A percentile compares a stretch with the other conserved stretches of the same genome.
phyloP scores from a whole-genome alignment of 306 rosid genomes.

The Heteromeles arbutifolia region DNA sequence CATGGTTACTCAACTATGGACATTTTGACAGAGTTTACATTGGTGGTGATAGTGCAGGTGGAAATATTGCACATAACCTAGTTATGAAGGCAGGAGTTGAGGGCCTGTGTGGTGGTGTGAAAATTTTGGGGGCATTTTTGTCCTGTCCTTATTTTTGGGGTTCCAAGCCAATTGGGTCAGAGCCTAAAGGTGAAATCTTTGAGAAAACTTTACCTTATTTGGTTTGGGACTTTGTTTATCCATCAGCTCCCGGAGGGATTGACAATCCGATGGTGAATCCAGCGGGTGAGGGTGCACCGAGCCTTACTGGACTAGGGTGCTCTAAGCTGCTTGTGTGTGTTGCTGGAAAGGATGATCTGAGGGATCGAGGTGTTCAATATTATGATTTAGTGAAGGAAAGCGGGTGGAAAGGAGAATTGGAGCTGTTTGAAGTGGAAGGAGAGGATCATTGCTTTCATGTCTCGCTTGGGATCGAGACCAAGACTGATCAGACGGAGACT shows the following conservation, averaged over 20 bases:
- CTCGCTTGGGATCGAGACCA: too few species aligned
- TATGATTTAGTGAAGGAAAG: constrained; percentile 8
- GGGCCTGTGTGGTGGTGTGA: constrained; percentile 19
- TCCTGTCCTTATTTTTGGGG: constrained; percentile 32
- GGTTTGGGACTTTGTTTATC: constrained; percentile 34
- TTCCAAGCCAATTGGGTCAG: constrained; percentile 22
- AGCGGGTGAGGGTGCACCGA: neutral
- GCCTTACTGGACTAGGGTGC: constrained; percentile 19
- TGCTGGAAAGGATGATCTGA: constrained; percentile 11
- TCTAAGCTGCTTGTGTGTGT: constrained; percentile 9
- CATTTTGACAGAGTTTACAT: constrained; percentile 23
- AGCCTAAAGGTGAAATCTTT: neutral
- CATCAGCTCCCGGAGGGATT: constrained; percentile 14
- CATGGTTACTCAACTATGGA: constrained; percentile 27
- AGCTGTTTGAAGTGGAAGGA: constrained; percentile 17
- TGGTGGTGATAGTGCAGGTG: constrained; percentile 18
- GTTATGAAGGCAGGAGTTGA: constrained; percentile 36
- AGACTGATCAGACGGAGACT: neutral
- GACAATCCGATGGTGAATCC: constrained; percentile 22
- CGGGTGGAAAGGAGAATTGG: constrained; percentile 16
- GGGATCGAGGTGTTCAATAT: constrained; percentile 11
- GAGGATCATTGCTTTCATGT: constrained; percentile 18
- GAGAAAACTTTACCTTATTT: neutral
- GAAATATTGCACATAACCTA: constrained; percentile 27
- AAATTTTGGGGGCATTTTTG: constrained; percentile 22